Base-by-base conservation (phyloP, 2,329 filamentous ascomycete species). In the Colletotrichum trifolii region DNA sequence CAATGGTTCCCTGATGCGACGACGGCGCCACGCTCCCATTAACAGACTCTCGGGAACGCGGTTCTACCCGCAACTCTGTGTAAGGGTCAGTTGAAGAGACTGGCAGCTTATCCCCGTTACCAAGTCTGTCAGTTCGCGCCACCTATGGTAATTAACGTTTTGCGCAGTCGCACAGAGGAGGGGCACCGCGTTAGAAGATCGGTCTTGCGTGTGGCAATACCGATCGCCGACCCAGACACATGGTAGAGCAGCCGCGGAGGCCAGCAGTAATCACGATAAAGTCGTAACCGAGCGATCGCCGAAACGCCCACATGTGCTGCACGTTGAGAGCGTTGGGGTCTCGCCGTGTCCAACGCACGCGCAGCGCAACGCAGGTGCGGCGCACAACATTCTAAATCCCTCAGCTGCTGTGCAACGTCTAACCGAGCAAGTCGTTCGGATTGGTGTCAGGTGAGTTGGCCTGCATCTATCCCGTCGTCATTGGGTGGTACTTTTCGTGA, bases 11-110 rank as follows among this genome's bases (percentile, higher is more conserved):
- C 25, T 4, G 25, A 25, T 25, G 25, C 25, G 25, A 25, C 25
- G 25, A 25, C 25, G 25, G 25, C 38, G 38, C 9, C 38, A 40
- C 40, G 57, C 10, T n/a, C 11, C 39, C 45, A 47, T 47, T 40
- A 65, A 53, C 57, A 65, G 46, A 61, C 62, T 55, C 52, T 61
- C 50, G 62, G 50, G 34, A 33, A n/a, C 11, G 63, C 58, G 63
- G 63, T 63, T 62, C 25, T 49, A 53, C 58, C 63, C 63, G 58
- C 42, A 10, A 3, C 36, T 50, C 8, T 50, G 11, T 42, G 46
- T 35, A 25, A 47, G 13, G 42, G 42, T n/a, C 15, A 15, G 13
- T 13, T 15, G 13, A 9, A 43, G 42, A 13, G 13, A 43, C 6
- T 8, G 42, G 15, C 42, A 17, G 25, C 13, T 34, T 13, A 25